These are phyloP conservation scores for Thalassiosira livingstoniorum DNA, from an alignment of 352 stramenopile species.

Conservation along the genomic window DNA sequence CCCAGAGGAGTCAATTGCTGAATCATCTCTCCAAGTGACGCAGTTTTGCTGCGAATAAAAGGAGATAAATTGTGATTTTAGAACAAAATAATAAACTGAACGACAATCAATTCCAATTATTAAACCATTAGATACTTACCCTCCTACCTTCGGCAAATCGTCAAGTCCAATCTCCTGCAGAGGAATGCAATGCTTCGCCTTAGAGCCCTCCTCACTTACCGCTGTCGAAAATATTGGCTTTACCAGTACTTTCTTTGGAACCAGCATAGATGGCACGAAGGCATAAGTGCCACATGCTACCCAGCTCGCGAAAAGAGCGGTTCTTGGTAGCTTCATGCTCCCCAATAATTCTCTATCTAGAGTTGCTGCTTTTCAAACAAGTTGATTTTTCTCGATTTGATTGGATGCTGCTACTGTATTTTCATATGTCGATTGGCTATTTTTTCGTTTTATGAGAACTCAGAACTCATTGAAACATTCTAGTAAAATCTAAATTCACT, in stretches of 20 bases:
- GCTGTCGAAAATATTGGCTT: slow-evolving; percentile 18
- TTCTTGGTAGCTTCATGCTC: slow-evolving; percentile 22
- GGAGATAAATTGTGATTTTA: neutral
- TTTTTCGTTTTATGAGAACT: too few relatives aligned
- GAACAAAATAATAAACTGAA: too few relatives aligned
- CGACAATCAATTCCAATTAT: slow-evolving; percentile 8
- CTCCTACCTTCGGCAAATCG: slow-evolving; percentile 60
- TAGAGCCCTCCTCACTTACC: neutral
- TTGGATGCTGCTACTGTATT: too few relatives aligned
- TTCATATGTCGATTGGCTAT: too few relatives aligned
- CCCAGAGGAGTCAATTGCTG: slow-evolving; percentile 49
- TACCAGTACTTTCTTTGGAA: slow-evolving; percentile 14
- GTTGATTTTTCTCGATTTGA: too few relatives aligned
- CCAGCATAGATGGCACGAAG: slow-evolving; percentile 28
- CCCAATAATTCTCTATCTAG: too few relatives aligned
- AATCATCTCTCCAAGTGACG: slow-evolving; percentile 64
- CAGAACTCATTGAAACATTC: too few relatives aligned
- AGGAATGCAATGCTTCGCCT: slow-evolving; percentile 52
- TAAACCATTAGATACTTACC: slow-evolving; percentile 25
- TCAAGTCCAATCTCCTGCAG: slow-evolving; percentile 48
- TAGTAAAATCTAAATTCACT: too few relatives aligned
- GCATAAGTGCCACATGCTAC: slow-evolving; percentile 16
- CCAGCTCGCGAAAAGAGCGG: slow-evolving; percentile 11
- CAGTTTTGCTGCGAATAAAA: slow-evolving; percentile 40
- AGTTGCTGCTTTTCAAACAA: too few relatives aligned